Evolutionary conservation across 148 eudicot genomes (phyloP).

Genomic region (Agrostemma githago): DNA sequence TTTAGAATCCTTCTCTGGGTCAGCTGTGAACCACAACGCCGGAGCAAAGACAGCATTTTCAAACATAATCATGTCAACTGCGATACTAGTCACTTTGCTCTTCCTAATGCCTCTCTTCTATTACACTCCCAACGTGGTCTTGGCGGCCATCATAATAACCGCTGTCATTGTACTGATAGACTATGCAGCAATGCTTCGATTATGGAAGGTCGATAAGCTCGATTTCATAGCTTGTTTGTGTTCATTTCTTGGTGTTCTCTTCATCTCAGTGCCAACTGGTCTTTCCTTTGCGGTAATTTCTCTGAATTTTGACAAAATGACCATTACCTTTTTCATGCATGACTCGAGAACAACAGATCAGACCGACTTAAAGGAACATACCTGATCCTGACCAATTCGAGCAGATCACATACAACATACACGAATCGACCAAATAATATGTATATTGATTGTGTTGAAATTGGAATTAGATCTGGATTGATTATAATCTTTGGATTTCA

Average conservation of each 20-base stretch:
- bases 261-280: slow-evolving; percentile 79
- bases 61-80: slow-evolving; percentile 72
- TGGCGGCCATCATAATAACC: slow-evolving; percentile 77
- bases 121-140: slow-evolving; percentile 73
- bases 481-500: slow-evolving; percentile 25
- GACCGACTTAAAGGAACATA: too few relatives aligned
- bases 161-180: slow-evolving; percentile 86
- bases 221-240: slow-evolving; percentile 70
- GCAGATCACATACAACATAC: too few relatives aligned
- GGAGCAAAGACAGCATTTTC: slow-evolving; percentile 84
- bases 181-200: slow-evolving; percentile 41
- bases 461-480: not conserved
- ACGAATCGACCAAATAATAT: too few relatives aligned
- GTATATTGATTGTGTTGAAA: too few relatives aligned
- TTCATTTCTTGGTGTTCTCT: slow-evolving; percentile 83
- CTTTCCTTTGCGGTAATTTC: slow-evolving; percentile 74
- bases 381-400: too few relatives aligned
- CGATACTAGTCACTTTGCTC: slow-evolving; percentile 70
- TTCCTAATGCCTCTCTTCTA: slow-evolving; percentile 82
- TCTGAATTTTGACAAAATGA: not conserved
- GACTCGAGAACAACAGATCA: too few relatives aligned
- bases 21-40: slow-evolving; percentile 87
- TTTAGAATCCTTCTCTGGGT: slow-evolving; percentile 80
- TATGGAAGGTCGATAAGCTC: slow-evolving; percentile 87
- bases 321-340: too few relatives aligned